phyloP scores from a whole-genome alignment of 176 grass and related monocot species.

The Musa schizocarpa region DNA sequence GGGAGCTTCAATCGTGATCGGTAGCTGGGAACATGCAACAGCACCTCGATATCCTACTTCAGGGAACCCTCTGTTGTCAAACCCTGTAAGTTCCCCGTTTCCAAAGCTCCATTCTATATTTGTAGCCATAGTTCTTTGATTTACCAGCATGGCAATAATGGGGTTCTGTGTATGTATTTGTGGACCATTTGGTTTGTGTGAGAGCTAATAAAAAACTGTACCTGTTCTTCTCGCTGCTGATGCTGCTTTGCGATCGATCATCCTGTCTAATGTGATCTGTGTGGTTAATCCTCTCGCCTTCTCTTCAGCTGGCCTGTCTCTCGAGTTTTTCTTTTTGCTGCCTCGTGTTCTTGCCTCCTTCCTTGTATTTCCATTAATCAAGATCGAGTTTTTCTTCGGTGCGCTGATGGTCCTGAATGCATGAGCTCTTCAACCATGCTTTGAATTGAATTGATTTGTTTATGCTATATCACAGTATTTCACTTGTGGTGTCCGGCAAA shows the following conservation, averaged over 20 bases:
- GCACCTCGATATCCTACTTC: not conserved
- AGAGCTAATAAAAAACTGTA: slow-evolving; percentile 12
- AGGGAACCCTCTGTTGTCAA: not conserved
- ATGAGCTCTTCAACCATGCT: no score
- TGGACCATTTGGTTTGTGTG: slow-evolving; percentile 14
- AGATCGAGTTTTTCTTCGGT: no score
- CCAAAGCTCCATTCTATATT: slow-evolving; percentile 9
- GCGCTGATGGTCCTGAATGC: no score
- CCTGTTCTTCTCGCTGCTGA: not conserved
- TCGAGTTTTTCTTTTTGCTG: no score
- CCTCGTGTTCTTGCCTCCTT: no score
- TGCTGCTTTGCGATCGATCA: not conserved
- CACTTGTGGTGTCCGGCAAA: not conserved
- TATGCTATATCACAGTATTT: not conserved
- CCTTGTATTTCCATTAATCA: no score
- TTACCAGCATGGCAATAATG: slow-evolving; percentile 8
- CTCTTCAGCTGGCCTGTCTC: no score
- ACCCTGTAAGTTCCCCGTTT: slow-evolving; percentile 1
- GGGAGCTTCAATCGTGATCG: not conserved
- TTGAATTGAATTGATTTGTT: no score
- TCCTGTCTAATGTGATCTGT: not conserved
- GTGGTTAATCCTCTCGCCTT: no score
- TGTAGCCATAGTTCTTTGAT: slow-evolving; percentile 2
- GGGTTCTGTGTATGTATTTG: slow-evolving; percentile 12
- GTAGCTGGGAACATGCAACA: not conserved